phyloP scores from a whole-genome alignment of 177 flowering plant genomes.

The Vitis hybrid region DNA sequence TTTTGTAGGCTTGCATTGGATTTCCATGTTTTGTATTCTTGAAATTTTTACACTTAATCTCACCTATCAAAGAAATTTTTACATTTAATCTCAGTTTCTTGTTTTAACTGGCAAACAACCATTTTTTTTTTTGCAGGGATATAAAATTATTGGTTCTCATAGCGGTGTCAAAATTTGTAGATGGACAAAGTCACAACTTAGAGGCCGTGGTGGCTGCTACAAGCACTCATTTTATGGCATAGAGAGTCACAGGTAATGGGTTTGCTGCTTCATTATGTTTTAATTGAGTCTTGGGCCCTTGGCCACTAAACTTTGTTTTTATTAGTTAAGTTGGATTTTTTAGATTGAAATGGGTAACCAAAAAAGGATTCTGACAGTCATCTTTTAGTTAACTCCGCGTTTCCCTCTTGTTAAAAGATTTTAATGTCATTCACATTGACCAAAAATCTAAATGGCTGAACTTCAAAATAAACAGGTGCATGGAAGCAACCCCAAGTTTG shows the following conservation, averaged over 20 bases:
- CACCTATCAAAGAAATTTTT: not conserved
- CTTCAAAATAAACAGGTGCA: constrained; percentile 62
- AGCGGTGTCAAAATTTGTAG: constrained; percentile 98
- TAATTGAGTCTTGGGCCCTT: not conserved
- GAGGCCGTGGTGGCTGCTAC: constrained; percentile 99
- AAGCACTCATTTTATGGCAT: constrained; percentile 99
- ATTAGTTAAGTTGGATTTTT: too few species aligned
- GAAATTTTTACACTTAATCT: too few species aligned
- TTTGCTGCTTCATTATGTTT: not conserved
- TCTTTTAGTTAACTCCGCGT: too few species aligned
- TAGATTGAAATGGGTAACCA: too few species aligned
- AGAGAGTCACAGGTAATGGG: constrained; percentile 88
- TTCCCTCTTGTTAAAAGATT: not conserved
- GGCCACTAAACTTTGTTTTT: too few species aligned
- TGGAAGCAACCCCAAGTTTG: constrained; percentile 98
- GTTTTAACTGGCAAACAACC: not conserved
- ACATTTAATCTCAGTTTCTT: not conserved
- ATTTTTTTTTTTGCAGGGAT: constrained; percentile 60
- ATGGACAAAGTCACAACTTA: constrained; percentile 98
- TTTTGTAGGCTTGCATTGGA: too few species aligned
- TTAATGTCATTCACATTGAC: not conserved
- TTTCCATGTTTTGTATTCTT: too few species aligned
- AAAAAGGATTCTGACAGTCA: too few species aligned
- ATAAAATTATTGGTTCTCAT: constrained; percentile 96
- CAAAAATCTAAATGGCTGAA: not conserved